Evolutionary conservation across 1,139 yeast species (phyloP).

Genomic region (Saccharomyces hybrid): DNA sequence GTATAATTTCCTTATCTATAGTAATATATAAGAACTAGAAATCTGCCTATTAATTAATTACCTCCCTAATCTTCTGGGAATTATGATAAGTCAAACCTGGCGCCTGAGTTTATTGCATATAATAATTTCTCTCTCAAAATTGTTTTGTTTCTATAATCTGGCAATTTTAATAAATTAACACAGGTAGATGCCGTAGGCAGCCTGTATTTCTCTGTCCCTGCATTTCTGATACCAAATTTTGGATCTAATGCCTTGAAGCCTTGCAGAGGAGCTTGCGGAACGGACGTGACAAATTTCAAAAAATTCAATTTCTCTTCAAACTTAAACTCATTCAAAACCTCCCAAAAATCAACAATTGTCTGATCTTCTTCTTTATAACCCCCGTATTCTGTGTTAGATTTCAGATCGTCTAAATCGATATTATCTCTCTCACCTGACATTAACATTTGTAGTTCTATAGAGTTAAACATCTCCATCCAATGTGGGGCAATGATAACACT

Average conservation of each 20-base stretch:
- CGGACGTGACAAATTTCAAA: slow-evolving; percentile 83
- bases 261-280: slow-evolving; percentile 80
- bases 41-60: not conserved
- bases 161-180: slow-evolving; percentile 76
- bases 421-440: slow-evolving; percentile 75
- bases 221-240: slow-evolving; percentile 68
- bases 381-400: slow-evolving; percentile 53
- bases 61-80: not conserved
- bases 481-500: slow-evolving; percentile 56
- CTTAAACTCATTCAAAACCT: slow-evolving; percentile 60
- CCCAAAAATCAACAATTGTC: slow-evolving; percentile 65
- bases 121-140: slow-evolving; percentile 54
- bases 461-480: slow-evolving; percentile 82
- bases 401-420: slow-evolving; percentile 65
- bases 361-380: slow-evolving; percentile 54
- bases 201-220: slow-evolving; percentile 49
- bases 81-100: slow-evolving; percentile 77
- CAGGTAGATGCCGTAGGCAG: slow-evolving; percentile 93
- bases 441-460: slow-evolving; percentile 72
- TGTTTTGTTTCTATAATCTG: slow-evolving; percentile 63
- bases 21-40: not conserved
- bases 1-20: not conserved
- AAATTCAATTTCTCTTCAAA: slow-evolving; percentile 54
- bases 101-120: slow-evolving; percentile 70
- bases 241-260: slow-evolving; percentile 78